Evolutionary conservation across 495 filamentous ascomycete species (phyloP).

Genomic region (Xeromyces bisporus): DNA sequence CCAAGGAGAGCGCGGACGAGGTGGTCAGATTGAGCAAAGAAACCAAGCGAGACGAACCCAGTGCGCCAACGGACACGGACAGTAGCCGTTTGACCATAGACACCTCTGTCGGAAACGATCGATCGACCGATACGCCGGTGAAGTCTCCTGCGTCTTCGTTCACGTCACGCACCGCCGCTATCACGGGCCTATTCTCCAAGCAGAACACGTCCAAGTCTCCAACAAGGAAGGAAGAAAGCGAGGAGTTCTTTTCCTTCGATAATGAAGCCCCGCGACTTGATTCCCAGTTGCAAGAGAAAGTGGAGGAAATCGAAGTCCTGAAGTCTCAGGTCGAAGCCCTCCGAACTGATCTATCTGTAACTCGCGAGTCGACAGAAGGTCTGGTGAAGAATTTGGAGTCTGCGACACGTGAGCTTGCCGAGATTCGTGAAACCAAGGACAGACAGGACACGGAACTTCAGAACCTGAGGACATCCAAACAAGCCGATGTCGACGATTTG

Average conservation of each 20-base stretch:
- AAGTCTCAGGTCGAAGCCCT: constrained; percentile 43
- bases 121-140: constrained; percentile 4
- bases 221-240: constrained; percentile 28
- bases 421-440: constrained; percentile 40
- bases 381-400: constrained; percentile 46
- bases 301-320: constrained; percentile 48
- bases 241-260: constrained; percentile 84
- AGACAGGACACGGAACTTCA: constrained; percentile 32
- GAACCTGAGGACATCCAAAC: constrained; percentile 13
- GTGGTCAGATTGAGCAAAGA: constrained; percentile 31
- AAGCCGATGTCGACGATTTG: constrained; percentile 24
- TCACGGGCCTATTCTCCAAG: constrained; percentile 25
- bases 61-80: constrained; percentile 7
- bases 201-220: constrained; percentile 20
- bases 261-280: constrained; percentile 54
- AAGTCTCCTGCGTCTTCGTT: constrained; percentile 11
- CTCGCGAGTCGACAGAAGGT: constrained; percentile 47
- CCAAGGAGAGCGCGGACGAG: constrained; percentile 39
- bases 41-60: constrained; percentile 5
- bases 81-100: constrained; percentile 9
- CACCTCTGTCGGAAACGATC: constrained; percentile 7
- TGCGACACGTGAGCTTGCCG: constrained; percentile 39
- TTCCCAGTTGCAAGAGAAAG: constrained; percentile 39
- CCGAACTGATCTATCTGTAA: constrained; percentile 33
- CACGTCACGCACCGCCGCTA: constrained; percentile 4